Conservation (phyloP, 2,329 filamentous ascomycete species). For the Aureobasidium namibiae region DNA sequence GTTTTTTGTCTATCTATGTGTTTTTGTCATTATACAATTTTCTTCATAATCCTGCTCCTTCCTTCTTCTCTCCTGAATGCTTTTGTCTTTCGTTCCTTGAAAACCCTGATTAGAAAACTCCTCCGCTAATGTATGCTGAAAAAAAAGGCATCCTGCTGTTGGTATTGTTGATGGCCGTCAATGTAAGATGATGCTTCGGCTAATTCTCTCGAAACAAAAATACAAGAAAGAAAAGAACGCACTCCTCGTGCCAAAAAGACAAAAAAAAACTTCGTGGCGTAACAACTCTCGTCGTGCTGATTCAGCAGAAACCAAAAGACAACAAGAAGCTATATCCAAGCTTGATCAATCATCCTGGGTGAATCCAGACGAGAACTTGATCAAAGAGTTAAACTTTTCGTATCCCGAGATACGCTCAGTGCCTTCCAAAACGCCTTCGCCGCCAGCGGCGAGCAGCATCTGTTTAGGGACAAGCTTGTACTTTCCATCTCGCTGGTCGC, state of each 20-base stretch:
- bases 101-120: background rate
- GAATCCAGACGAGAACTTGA: slow-evolving; percentile 27
- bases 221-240: background rate
- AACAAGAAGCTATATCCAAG: background rate
- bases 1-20: slow-evolving; percentile 3
- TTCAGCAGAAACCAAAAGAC: background rate
- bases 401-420: slow-evolving; percentile 23
- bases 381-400: slow-evolving; percentile 25
- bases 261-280: too few relatives aligned
- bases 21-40: background rate
- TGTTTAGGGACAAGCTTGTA: slow-evolving; percentile 27
- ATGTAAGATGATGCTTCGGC: background rate
- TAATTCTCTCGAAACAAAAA: background rate
- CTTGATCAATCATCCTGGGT: slow-evolving; percentile 19
- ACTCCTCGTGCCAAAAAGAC: background rate
- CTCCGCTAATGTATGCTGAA: background rate
- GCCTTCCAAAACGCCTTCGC: slow-evolving; percentile 16
- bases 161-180: background rate
- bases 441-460: slow-evolving; percentile 20
- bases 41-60: background rate
- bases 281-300: background rate
- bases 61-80: background rate
- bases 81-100: background rate
- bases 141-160: background rate
- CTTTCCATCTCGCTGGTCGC: slow-evolving; percentile 14